These are phyloP conservation scores for Physocladia obscura DNA, from an alignment of 192 early-diverging fungal genomes.

Conservation along the genomic window DNA sequence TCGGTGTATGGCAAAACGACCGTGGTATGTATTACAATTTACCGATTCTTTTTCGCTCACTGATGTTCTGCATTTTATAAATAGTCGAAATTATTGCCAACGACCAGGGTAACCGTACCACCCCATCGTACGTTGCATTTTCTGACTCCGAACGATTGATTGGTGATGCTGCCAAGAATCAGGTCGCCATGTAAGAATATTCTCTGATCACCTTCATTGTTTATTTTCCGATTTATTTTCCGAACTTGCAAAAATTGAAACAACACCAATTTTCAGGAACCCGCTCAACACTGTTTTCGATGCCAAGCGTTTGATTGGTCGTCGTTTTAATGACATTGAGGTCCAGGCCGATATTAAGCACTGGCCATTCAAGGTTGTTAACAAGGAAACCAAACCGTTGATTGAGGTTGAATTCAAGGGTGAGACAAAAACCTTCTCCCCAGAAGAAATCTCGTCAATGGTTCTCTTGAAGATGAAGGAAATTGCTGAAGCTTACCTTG, in stretches of 20 bases:
- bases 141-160: constrained; percentile 96
- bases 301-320: constrained; percentile 98
- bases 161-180: constrained; percentile 99
- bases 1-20: constrained; percentile 67
- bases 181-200: constrained; percentile 96
- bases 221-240: too few relatives aligned
- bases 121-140: constrained; percentile 95
- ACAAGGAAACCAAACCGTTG: constrained; percentile 82
- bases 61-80: too few relatives aligned
- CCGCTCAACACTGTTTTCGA: constrained; percentile 97
- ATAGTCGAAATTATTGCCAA: constrained; percentile 98
- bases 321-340: constrained; percentile 84
- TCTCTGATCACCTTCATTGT: too few relatives aligned
- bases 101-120: constrained; percentile 99
- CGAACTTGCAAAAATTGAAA: too few relatives aligned
- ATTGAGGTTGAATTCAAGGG: constrained; percentile 94
- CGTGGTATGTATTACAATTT: too few relatives aligned
- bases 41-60: too few relatives aligned
- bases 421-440: constrained; percentile 93
- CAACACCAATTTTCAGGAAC: too few relatives aligned
- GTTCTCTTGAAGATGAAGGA: constrained; percentile 98
- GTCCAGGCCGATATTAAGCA: constrained; percentile 99
- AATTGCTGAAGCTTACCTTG: constrained; percentile 84
- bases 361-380: constrained; percentile 95
- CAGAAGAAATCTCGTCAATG: constrained; percentile 97